Conservation (phyloP, 352 stramenopile species). For the Phytophthora megakarya region DNA sequence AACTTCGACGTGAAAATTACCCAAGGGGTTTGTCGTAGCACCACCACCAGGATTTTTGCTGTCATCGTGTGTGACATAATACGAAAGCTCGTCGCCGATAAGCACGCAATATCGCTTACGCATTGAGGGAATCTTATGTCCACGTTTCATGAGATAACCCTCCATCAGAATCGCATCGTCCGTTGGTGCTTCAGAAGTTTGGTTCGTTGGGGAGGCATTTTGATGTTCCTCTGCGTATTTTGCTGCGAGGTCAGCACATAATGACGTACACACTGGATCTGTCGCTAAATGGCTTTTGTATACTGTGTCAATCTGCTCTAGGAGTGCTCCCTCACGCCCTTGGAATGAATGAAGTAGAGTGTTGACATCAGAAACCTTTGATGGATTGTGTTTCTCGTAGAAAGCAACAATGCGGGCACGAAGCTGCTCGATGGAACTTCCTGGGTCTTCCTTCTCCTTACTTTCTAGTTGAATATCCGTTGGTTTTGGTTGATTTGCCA, state of each 20-base stretch:
- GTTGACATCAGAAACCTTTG: constrained; percentile 84
- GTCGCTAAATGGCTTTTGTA: constrained; percentile 54
- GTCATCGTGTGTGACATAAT: constrained; percentile 77
- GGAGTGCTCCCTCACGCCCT: constrained; percentile 52
- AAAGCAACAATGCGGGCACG: constrained; percentile 68
- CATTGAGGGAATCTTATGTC: constrained; percentile 76
- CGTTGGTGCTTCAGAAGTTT: neutral
- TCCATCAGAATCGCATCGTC: constrained; percentile 58
- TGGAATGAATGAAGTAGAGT: constrained; percentile 58
- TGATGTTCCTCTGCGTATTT: constrained; percentile 19
- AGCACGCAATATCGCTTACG: constrained; percentile 78
- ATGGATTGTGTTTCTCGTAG: constrained; percentile 89
- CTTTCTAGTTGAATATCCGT: neutral
- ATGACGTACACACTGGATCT: constrained; percentile 35
- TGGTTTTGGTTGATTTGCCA: constrained; percentile 14
- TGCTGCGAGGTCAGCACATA: constrained; percentile 34
- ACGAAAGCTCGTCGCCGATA: constrained; percentile 51
- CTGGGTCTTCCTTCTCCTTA: constrained; percentile 11
- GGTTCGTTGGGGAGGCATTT: neutral
- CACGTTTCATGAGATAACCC: constrained; percentile 77
- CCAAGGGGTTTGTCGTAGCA: constrained; percentile 28
- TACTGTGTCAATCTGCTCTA: constrained; percentile 69
- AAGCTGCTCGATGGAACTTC: constrained; percentile 30
- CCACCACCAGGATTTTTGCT: constrained; percentile 46
- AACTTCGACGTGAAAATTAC: constrained; percentile 51